A percentile compares a stretch with the other conserved stretches of the same genome.
Conservation (phyloP, 1,284 basidiomycete genomes). For the Papiliotrema fonsecae region DNA sequence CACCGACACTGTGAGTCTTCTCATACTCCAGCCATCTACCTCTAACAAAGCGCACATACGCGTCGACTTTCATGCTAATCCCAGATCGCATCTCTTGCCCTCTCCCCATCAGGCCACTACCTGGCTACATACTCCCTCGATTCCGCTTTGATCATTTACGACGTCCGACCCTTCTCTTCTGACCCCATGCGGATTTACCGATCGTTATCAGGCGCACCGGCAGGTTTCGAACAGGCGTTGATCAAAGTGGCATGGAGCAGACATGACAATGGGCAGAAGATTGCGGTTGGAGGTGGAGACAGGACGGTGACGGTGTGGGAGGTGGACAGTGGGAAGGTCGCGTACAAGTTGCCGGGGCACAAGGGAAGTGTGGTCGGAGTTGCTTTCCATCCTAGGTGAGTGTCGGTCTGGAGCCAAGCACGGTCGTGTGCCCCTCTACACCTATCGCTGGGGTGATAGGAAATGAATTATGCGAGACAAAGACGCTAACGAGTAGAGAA, state of each 20-base stretch:
- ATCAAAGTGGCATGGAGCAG: slow-evolving; percentile 66
- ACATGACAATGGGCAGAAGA: slow-evolving; percentile 45
- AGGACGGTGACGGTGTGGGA: slow-evolving; percentile 82
- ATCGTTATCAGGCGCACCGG: slow-evolving; percentile 72
- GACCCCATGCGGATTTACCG: slow-evolving; percentile 73
- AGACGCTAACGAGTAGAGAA: slow-evolving; percentile 55
- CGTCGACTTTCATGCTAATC: background rate
- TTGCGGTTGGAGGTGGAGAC: slow-evolving; percentile 52
- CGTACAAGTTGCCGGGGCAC: slow-evolving; percentile 90
- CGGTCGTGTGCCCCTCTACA: no score
- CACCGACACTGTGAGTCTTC: slow-evolving; percentile 65
- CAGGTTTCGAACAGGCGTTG: slow-evolving; percentile 82
- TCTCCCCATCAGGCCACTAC: slow-evolving; percentile 79
- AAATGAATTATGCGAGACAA: background rate
- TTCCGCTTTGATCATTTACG: slow-evolving; percentile 78
- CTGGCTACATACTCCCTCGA: slow-evolving; percentile 84
- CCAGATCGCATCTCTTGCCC: slow-evolving; percentile 65
- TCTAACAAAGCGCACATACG: no score
- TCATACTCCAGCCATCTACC: background rate
- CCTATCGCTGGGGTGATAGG: no score
- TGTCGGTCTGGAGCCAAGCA: background rate
- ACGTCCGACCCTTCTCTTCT: slow-evolving; percentile 84
- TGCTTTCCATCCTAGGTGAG: slow-evolving; percentile 64
- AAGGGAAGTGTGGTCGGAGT: slow-evolving; percentile 87
- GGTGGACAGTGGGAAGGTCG: slow-evolving; percentile 72